phyloP scores from a whole-genome alignment of 164 flowering plant genomes.

The Chimonanthus salicifolius region DNA sequence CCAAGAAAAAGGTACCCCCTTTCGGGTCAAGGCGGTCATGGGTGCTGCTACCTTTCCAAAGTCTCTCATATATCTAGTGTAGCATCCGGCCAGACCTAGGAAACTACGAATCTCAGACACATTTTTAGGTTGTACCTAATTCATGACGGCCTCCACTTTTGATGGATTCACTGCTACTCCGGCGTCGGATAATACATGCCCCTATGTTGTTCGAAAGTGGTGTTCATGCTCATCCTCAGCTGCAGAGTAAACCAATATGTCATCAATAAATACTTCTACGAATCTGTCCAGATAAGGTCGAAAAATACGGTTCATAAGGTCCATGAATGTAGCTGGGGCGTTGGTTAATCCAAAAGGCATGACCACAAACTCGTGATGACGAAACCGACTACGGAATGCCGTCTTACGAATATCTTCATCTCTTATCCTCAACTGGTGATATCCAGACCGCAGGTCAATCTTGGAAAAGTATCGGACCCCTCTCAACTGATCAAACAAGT shows the following conservation, averaged over 20 bases:
- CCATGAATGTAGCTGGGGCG: neutral
- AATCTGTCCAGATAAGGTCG: neutral
- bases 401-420: neutral
- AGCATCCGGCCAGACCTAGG: neutral
- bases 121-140: neutral
- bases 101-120: neutral
- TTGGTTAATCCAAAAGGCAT: neutral
- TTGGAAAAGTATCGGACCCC: neutral
- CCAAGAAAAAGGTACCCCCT: no score
- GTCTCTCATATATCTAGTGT: neutral
- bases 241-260: neutral
- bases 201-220: neutral
- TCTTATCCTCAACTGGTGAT: neutral
- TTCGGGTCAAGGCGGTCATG: no score
- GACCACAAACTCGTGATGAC: neutral
- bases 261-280: neutral
- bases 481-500: neutral
- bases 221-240: neutral
- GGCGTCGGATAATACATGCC: neutral
- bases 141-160: neutral
- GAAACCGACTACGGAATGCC: neutral
- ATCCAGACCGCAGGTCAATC: slow-evolving; percentile 1
- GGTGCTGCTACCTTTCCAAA: neutral
- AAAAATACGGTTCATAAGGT: neutral
- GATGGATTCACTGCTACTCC: neutral